These are phyloP conservation scores for Metschnikowia chrysomelidarum DNA, from an alignment of 805 yeast species.

Conservation along the genomic window DNA sequence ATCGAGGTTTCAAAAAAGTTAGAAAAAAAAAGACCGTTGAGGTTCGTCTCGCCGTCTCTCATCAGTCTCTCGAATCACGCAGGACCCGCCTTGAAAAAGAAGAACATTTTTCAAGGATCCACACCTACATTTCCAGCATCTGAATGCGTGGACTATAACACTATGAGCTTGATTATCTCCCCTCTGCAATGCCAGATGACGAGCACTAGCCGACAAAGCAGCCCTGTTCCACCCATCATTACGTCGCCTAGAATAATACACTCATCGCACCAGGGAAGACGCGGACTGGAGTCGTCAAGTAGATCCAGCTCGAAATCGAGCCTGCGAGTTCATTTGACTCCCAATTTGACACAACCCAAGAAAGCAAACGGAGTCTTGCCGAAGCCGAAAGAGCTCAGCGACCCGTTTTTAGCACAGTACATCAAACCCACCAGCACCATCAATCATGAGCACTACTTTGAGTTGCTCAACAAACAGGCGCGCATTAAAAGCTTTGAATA, in stretches of 20 bases:
- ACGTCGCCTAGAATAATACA: constrained; percentile 8
- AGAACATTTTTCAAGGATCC: too few relatives aligned
- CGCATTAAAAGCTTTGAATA: constrained; percentile 15
- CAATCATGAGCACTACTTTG: constrained; percentile 14
- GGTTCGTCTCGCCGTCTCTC: too few relatives aligned
- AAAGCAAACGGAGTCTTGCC: too few relatives aligned
- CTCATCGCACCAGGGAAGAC: constrained; percentile 2
- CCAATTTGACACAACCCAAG: too few relatives aligned
- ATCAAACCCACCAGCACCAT: constrained; percentile 14
- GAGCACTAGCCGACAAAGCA: constrained; percentile 7
- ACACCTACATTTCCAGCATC: too few relatives aligned
- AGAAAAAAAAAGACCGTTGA: too few relatives aligned
- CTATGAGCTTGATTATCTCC: constrained; percentile 15
- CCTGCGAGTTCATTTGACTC: too few relatives aligned
- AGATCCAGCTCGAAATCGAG: background rate
- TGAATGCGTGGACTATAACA: too few relatives aligned
- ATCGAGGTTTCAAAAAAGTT: too few relatives aligned
- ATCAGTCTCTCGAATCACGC: too few relatives aligned
- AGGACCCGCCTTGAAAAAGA: too few relatives aligned
- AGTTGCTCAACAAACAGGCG: constrained; percentile 12
- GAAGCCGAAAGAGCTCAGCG: constrained; percentile 8
- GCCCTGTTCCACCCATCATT: constrained; percentile 6
- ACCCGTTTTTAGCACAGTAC: constrained; percentile 20
- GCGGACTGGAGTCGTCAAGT: constrained; percentile 3
- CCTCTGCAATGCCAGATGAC: constrained; percentile 13